Evolutionary conservation across 2,329 filamentous ascomycete species (phyloP), one percentile per base, ranked within the genome.

Genomic region (Exophiala bonariae): DNA sequence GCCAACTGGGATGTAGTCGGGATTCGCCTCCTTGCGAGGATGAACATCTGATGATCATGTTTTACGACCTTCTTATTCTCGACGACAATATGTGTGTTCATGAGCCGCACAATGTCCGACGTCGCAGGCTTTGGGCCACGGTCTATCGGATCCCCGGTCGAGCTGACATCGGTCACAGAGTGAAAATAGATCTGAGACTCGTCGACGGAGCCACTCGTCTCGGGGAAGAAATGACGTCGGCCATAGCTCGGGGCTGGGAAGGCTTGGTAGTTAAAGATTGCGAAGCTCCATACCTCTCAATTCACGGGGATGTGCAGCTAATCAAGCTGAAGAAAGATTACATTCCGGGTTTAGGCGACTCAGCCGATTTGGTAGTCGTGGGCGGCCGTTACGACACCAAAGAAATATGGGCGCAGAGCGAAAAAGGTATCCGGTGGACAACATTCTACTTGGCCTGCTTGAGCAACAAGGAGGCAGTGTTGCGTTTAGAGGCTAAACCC

Each of bases 271-370:
- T 95, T 41, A 95, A 95, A 65, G 81, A 85, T 1, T 74, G 72
- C 22, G 83, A 89, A 49, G 81, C 85, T n/a, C 83, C 89, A 0
- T 95, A 95, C 61, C 86, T 95, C 53, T 71, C 80, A 48, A 14
- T 22, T 18, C 47, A 62, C 66, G 3, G 72, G 72, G 9, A 73
- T 70, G 46, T 40, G 4, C n/a, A 37, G 20, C 85, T 82, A 63
- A 87, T 95, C 60, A 95, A 96, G 66, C 66, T 95, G 31, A 95
- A 96, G 66, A 89, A 89, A 60, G 88, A 92, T 60, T 95, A 93
- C 59, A 79, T 95, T 23, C 26, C 78, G 19, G 82, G 82, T 3
- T 80, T 92, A 63, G 89, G 89, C 1, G 89, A 95, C 50, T 82
- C 90, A 20, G 86, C 87, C 8, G 90, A 95, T 63, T 87, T 95